Evolutionary conservation across 768 basidiomycete species (phyloP), one percentile per base, ranked within the genome.

Genomic region (Leccinum pellstonianum): DNA sequence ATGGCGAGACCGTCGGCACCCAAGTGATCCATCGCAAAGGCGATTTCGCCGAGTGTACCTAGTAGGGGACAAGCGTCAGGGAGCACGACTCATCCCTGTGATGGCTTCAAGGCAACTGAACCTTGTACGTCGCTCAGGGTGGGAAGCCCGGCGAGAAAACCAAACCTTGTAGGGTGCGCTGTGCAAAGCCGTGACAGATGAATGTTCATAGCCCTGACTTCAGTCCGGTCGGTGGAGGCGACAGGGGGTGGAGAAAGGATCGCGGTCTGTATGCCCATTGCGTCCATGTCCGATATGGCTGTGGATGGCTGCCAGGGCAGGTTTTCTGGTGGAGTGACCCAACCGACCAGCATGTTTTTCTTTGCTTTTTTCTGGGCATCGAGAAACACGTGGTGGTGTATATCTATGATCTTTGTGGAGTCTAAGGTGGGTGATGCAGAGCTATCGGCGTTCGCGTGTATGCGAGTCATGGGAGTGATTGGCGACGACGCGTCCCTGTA

Each of bases 351-450:
- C 11, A 68, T 59, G 59, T 83, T 84, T 41, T 71, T 72, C 25
- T 73, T 73, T 27, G 66, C 72, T 64, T 88, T 87, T 61, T 79
- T 61, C 50, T 85, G 71, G 51, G 79, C 76, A 15, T 79, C 68
- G 3, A 86, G 80, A 65, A 91, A 90, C 68, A 83, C 83, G 67
- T 91, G 90, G 72, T 91, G 90, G 67, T 92, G 90, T n/a, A 90
- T 73, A 70, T 92, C 90, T 64, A 92, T 62, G 41, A 65, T 66
- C 46, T 59, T 67, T 17, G 58, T 46, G 50, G 56, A 51, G 23
- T 25, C 23, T 25, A 25, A 25, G 31, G 60, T 33, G 47, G 60
- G 8, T 43, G n/a, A 10, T 38, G 52, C 8, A n/a, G 50, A 12
- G 41, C 37, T 23, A 43, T 38, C 56, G 10, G 35, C 12, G 29